Percentiles rank a stretch among this genome's conserved stretches.
Evolutionary conservation across 768 basidiomycete genomes (phyloP).

Genomic region (Suillus luteus): DNA sequence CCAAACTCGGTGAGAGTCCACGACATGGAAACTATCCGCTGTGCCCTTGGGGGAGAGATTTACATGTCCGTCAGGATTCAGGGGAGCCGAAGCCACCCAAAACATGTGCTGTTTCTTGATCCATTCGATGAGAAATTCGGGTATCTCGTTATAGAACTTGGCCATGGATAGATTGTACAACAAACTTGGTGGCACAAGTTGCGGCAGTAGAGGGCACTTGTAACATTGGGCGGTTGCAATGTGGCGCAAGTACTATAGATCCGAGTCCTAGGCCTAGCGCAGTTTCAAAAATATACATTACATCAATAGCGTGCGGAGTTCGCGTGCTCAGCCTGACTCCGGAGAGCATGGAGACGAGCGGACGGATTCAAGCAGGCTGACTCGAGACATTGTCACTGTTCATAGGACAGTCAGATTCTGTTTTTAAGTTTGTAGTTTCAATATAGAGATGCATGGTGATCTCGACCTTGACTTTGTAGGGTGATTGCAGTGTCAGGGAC

Average conservation of each 20-base stretch:
- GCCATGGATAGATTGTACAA: slow-evolving; percentile 44
- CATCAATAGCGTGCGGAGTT: neutral
- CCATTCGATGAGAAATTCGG: slow-evolving; percentile 54
- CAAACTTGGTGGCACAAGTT: neutral
- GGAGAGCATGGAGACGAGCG: too few species aligned
- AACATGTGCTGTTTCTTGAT: slow-evolving; percentile 66
- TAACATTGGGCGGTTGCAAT: too few species aligned
- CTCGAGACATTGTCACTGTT: too few species aligned
- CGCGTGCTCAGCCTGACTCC: neutral
- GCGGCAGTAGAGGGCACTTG: neutral
- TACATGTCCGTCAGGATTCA: slow-evolving; percentile 55
- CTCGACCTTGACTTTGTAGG: too few species aligned
- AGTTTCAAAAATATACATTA: too few species aligned
- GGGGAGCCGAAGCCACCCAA: slow-evolving; percentile 72
- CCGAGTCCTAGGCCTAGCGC: too few species aligned
- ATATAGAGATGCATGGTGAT: too few species aligned
- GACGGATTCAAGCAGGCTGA: too few species aligned
- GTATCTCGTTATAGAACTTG: slow-evolving; percentile 58
- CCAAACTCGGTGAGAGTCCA: slow-evolving; percentile 59
- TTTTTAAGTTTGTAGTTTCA: too few species aligned
- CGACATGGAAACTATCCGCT: slow-evolving; percentile 61
- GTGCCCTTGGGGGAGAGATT: slow-evolving; percentile 73
- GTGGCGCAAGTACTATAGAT: too few species aligned
- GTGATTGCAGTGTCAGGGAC: too few species aligned
- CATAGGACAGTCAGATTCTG: too few species aligned